Percentiles rank a stretch among this genome's conserved stretches.
These are phyloP conservation scores for Fusarium sp. DNA, from an alignment of 2,329 filamentous ascomycete genomes.

Conservation along the genomic window DNA sequence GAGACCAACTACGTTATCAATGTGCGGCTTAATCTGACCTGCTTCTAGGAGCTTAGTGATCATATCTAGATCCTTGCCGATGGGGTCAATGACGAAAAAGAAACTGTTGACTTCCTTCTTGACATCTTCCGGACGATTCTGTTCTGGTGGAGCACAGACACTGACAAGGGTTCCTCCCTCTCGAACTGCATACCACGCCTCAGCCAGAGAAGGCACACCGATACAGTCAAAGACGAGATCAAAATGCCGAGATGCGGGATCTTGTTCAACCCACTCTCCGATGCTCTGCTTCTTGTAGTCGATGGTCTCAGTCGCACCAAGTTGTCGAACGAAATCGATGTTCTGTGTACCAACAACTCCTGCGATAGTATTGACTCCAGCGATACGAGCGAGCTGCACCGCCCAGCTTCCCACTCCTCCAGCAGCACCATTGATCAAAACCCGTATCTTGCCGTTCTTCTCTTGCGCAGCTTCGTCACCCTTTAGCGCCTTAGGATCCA, in stretches of 20 bases:
- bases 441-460: neutral
- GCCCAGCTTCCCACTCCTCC: constrained; percentile 28
- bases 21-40: constrained; percentile 17
- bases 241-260: neutral
- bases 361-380: neutral
- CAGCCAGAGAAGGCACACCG: constrained; percentile 3
- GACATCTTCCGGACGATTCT: constrained; percentile 14
- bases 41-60: constrained; percentile 23
- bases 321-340: neutral
- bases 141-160: constrained; percentile 13
- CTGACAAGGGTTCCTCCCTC: constrained; percentile 18
- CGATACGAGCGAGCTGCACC: constrained; percentile 14
- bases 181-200: constrained; percentile 25
- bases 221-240: constrained; percentile 32
- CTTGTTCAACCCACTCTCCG: constrained; percentile 8
- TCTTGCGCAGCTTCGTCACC: neutral
- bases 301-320: constrained; percentile 20
- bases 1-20: constrained; percentile 27
- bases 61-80: constrained; percentile 17
- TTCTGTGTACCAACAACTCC: constrained; percentile 12
- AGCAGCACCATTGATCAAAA: constrained; percentile 21
- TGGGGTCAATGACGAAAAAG: constrained; percentile 28
- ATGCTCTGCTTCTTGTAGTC: constrained; percentile 29
- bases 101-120: neutral
- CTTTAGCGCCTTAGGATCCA: neutral